Evolutionary conservation across 2,329 filamentous ascomycete genomes (phyloP).

Genomic region (Paecilomyces sp.): DNA sequence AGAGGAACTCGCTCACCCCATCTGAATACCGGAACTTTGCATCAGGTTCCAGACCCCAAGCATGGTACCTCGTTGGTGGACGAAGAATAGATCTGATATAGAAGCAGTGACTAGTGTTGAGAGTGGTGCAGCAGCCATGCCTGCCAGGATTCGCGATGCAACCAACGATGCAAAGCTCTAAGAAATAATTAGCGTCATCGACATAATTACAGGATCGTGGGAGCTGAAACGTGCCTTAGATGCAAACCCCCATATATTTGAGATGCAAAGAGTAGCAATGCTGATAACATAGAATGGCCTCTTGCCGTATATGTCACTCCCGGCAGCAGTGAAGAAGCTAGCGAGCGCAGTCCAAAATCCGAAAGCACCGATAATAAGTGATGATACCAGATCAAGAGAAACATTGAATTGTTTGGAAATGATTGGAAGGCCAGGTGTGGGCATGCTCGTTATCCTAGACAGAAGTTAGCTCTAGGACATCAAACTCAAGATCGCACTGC

Average conservation of each 20-base stretch:
- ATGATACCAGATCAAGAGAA: neutral
- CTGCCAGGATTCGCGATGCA: neutral
- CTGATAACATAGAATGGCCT: neutral
- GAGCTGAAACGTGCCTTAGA: neutral
- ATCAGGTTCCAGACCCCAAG: neutral
- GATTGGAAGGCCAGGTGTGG: neutral
- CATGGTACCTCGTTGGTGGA: neutral
- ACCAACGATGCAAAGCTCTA: neutral
- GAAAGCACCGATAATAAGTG: neutral
- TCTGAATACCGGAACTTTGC: neutral
- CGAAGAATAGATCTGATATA: neutral
- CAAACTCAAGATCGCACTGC: neutral
- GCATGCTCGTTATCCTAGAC: neutral
- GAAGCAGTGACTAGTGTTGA: neutral
- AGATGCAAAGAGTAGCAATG: neutral
- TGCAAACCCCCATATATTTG: neutral
- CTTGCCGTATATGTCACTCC: neutral
- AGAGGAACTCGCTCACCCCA: neutral
- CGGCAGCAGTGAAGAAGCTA: neutral
- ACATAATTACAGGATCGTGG: neutral
- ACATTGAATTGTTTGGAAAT: neutral
- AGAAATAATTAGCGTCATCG: neutral
- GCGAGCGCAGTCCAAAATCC: neutral
- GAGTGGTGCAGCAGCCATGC: neutral
- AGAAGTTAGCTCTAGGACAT: neutral